Conservation (phyloP, 208 protist genomes). For the Willaertia magna region DNA sequence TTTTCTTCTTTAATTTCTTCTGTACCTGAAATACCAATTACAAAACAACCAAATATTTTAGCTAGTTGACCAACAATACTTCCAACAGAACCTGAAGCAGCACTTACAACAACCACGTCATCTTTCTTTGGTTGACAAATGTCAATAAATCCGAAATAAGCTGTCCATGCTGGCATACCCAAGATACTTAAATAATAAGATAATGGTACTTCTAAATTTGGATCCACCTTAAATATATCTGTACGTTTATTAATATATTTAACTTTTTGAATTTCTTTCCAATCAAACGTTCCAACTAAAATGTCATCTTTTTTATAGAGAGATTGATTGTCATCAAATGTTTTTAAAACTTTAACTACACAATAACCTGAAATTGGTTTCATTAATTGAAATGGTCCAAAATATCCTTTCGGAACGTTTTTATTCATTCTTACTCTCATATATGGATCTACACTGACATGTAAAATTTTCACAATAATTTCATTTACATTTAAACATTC, state of each 20-base stretch:
- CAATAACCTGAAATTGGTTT: background rate
- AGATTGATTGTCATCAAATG: too few relatives aligned
- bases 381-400: background rate
- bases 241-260: too few relatives aligned
- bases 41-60: slow-evolving; percentile 16
- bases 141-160: background rate
- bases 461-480: too few relatives aligned
- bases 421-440: background rate
- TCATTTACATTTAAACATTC: too few relatives aligned
- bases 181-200: background rate
- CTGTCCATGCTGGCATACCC: background rate
- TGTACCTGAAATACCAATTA: slow-evolving; percentile 13
- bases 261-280: background rate
- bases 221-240: background rate
- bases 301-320: background rate
- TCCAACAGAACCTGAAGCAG: slow-evolving; percentile 21
- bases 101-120: slow-evolving; percentile 20
- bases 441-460: background rate
- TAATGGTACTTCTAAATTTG: background rate
- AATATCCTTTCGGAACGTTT: background rate
- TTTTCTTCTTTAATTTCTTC: slow-evolving; percentile 1
- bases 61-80: slow-evolving; percentile 23
- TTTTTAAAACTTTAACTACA: background rate
- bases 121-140: slow-evolving; percentile 19
- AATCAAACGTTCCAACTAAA: background rate